phyloP scores from a whole-genome alignment of 202 grass and related monocot species.

The Zizania palustris region DNA sequence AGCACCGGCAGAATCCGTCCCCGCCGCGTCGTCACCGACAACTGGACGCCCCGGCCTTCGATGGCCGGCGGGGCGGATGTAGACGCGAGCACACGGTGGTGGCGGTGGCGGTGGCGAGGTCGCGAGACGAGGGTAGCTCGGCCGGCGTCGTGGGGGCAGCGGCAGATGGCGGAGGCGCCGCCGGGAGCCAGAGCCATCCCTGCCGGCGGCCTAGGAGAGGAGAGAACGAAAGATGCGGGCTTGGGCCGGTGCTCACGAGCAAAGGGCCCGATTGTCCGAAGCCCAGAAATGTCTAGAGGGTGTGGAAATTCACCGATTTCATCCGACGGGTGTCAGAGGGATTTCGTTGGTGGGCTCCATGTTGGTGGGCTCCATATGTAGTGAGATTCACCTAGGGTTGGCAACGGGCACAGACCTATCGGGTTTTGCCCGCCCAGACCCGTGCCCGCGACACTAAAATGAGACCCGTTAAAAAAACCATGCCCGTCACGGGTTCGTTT shows the following conservation, averaged over 20 bases:
- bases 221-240: not conserved
- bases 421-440: too few relatives aligned
- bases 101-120: not conserved
- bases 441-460: too few relatives aligned
- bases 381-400: too few relatives aligned
- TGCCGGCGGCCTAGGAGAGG: slow-evolving; percentile 15
- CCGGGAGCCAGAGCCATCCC: slow-evolving; percentile 44
- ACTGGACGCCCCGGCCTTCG: slow-evolving; percentile 58
- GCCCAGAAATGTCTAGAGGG: not conserved
- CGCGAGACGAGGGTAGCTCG: not conserved
- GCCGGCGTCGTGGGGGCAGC: not conserved
- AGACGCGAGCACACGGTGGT: slow-evolving; percentile 10
- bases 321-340: too few relatives aligned
- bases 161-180: slow-evolving; percentile 15
- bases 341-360: too few relatives aligned
- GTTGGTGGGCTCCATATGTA: too few relatives aligned
- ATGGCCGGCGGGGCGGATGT: slow-evolving; percentile 49
- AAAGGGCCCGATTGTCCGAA: too few relatives aligned
- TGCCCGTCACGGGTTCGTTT: too few relatives aligned
- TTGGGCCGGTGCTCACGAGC: slow-evolving; percentile 36
- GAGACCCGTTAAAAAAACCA: too few relatives aligned
- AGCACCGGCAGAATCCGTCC: slow-evolving; percentile 63
- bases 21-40: slow-evolving; percentile 64
- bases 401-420: too few relatives aligned
- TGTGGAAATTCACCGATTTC: too few relatives aligned